Evolutionary conservation across 2,329 filamentous ascomycete genomes (phyloP).

Genomic region (Apiospora hydei): DNA sequence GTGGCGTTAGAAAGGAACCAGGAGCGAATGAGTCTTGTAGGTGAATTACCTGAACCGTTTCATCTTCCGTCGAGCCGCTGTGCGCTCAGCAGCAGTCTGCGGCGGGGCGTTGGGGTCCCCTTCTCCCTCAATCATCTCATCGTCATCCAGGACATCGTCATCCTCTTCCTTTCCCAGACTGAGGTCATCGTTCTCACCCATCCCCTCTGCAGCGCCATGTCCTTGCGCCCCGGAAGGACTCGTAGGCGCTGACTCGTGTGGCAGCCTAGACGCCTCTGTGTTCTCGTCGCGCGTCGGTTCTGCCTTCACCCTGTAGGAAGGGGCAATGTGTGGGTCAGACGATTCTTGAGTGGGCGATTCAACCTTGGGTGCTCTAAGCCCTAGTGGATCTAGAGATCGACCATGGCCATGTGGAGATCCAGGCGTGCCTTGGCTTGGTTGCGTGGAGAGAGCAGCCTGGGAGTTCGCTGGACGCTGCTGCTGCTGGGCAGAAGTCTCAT

Average conservation of each 20-base stretch:
- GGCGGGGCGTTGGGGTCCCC: constrained; percentile 47
- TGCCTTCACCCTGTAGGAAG: constrained; percentile 46
- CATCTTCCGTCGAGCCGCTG: constrained; percentile 66
- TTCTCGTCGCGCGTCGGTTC: constrained; percentile 49
- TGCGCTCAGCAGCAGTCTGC: constrained; percentile 64
- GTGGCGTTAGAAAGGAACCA: constrained; percentile 22
- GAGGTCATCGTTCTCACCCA: constrained; percentile 47
- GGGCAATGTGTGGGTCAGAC: constrained; percentile 40
- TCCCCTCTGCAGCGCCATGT: neutral
- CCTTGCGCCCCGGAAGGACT: constrained; percentile 27
- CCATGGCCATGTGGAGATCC: constrained; percentile 46
- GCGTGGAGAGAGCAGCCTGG: constrained; percentile 62
- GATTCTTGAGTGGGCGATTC: constrained; percentile 48
- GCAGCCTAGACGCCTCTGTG: constrained; percentile 46
- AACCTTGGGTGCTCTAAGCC: constrained; percentile 50
- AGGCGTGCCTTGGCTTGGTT: constrained; percentile 50
- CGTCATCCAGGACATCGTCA: constrained; percentile 63
- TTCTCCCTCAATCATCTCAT: constrained; percentile 58
- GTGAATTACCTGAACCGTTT: constrained; percentile 80
- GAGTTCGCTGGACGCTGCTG: constrained; percentile 48
- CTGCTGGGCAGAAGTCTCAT: constrained; percentile 41
- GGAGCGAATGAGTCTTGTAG: neutral
- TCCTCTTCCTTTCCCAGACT: constrained; percentile 55
- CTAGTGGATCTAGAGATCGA: constrained; percentile 49
- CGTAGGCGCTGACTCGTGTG: constrained; percentile 49